Percentiles rank a stretch among this genome's conserved stretches.
These are phyloP conservation scores for Alternaria sp. DNA, from an alignment of 2,329 filamentous ascomycete genomes.

Conservation along the genomic window DNA sequence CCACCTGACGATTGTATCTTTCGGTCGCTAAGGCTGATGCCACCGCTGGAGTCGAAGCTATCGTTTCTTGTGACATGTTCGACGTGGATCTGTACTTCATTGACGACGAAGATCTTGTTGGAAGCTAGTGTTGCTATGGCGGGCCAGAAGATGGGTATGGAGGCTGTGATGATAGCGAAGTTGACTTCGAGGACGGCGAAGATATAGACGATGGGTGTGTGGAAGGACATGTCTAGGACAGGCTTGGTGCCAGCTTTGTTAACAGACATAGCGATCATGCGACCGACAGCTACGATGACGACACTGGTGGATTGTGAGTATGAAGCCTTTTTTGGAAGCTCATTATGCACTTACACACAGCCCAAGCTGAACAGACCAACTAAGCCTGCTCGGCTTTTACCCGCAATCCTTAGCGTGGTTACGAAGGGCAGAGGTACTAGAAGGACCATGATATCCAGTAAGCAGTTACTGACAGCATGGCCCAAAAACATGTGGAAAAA, in stretches of 20 bases:
- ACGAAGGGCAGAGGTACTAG: conserved; percentile 42
- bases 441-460: conserved; percentile 41
- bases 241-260: conserved; percentile 42
- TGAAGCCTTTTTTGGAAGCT: not conserved
- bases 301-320: conserved; percentile 25
- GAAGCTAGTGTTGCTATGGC: conserved; percentile 36
- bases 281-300: conserved; percentile 35
- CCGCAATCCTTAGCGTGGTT: conserved; percentile 34
- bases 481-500: conserved; percentile 40
- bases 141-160: conserved; percentile 50
- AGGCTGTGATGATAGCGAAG: conserved; percentile 46
- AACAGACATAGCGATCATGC: conserved; percentile 36
- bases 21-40: conserved; percentile 25
- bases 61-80: conserved; percentile 24
- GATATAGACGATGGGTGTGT: conserved; percentile 39
- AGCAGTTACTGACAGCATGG: conserved; percentile 42
- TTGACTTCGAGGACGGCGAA: conserved; percentile 48
- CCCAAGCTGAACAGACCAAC: conserved; percentile 42
- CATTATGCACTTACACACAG: conserved; percentile 44
- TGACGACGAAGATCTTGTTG: conserved; percentile 49
- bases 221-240: conserved; percentile 38
- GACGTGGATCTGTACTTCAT: conserved; percentile 46
- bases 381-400: conserved; percentile 37
- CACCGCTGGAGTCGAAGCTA: conserved; percentile 17
- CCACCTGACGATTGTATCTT: conserved; percentile 12